These are phyloP conservation scores for Nannochloropsis granulata DNA, from an alignment of 108 stramenopile genomes.

Conservation along the genomic window DNA sequence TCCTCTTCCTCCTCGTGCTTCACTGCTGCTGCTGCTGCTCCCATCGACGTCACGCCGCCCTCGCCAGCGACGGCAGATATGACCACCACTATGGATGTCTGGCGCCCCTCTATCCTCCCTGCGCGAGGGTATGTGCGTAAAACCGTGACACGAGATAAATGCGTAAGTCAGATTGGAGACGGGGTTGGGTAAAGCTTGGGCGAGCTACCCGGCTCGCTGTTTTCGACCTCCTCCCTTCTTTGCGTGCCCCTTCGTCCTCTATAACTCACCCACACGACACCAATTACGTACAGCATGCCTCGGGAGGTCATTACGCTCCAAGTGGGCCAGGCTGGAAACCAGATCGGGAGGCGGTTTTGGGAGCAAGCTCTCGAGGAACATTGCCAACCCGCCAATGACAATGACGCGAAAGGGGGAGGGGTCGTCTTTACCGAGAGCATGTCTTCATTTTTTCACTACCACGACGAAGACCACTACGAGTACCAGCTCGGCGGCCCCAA, in stretches of 20 bases:
- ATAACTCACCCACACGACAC: too few species aligned
- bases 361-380: conserved; percentile 34
- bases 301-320: conserved; percentile 44
- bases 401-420: conserved; percentile 28
- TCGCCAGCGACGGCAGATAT: too few species aligned
- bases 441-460: conserved; percentile 11
- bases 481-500: too few species aligned
- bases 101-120: too few species aligned
- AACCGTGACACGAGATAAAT: too few species aligned
- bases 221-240: too few species aligned
- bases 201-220: too few species aligned
- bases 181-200: too few species aligned
- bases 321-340: conserved; percentile 52
- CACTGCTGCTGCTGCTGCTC: neutral
- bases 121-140: too few species aligned
- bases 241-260: too few species aligned
- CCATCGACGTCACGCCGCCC: neutral
- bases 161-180: too few species aligned
- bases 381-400: conserved; percentile 13
- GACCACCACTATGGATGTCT: too few species aligned
- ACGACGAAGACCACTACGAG: neutral
- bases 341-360: conserved; percentile 47
- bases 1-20: neutral
- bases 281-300: conserved; percentile 19
- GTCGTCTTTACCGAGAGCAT: conserved; percentile 40